Conservation (phyloP, 306 rosid species). For the Begonia masoniana region DNA sequence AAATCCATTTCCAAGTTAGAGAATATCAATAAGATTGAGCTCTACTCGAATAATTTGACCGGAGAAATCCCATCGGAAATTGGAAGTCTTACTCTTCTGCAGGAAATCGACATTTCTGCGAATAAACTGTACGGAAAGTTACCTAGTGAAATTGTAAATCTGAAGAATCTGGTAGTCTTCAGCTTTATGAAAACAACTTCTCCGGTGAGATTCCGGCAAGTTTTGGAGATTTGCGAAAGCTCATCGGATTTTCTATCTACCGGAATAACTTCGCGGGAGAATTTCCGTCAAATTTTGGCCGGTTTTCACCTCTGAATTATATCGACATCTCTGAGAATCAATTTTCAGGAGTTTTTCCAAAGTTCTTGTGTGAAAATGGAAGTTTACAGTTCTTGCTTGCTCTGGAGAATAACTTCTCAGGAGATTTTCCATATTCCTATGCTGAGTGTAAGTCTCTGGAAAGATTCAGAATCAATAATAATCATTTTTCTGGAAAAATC, state of each 20-base stretch:
- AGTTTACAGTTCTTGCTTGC: constrained; percentile 66
- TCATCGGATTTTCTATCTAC: constrained; percentile 53
- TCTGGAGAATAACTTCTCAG: constrained; percentile 65
- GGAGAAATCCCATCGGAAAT: constrained; percentile 69
- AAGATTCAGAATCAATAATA: constrained; percentile 61
- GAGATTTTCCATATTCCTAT: constrained; percentile 58
- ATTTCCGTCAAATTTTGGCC: constrained; percentile 55
- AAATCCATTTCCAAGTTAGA: constrained; percentile 52
- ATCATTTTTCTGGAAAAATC: constrained; percentile 54
- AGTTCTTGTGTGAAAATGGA: constrained; percentile 56
- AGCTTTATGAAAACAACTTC: constrained; percentile 52
- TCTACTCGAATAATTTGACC: constrained; percentile 44
- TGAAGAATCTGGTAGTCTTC: constrained; percentile 67
- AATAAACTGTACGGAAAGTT: constrained; percentile 49
- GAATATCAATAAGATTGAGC: constrained; percentile 61
- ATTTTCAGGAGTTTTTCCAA: constrained; percentile 78
- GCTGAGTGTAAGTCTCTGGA: constrained; percentile 51
- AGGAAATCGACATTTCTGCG: constrained; percentile 61
- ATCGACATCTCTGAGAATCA: constrained; percentile 94
- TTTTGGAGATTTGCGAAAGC: constrained; percentile 71
- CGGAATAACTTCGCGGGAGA: constrained; percentile 58
- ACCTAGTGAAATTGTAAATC: constrained; percentile 51
- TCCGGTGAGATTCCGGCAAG: constrained; percentile 75
- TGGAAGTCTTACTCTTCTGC: constrained; percentile 50
- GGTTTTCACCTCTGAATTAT: constrained; percentile 48